phyloP scores from a whole-genome alignment of 257 asterid species.

The Osmanthus fragrans region DNA sequence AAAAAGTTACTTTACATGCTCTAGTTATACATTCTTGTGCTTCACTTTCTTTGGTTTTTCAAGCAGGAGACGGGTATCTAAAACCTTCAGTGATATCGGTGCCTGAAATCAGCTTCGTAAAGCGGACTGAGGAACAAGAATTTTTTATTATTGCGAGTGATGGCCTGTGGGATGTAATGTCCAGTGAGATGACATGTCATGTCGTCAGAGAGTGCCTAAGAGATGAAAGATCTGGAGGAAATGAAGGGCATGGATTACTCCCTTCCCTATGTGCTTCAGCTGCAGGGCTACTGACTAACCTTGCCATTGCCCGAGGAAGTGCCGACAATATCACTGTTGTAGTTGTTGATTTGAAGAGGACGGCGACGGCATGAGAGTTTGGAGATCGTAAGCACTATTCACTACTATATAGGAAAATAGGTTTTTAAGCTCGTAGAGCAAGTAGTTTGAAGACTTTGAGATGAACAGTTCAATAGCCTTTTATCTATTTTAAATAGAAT shows the following conservation, averaged over 20 bases:
- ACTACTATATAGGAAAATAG: background rate
- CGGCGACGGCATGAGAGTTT: background rate
- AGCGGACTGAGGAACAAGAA: slow-evolving; percentile 22
- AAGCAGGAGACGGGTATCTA: slow-evolving; percentile 26
- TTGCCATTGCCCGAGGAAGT: slow-evolving; percentile 15
- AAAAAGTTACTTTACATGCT: no score
- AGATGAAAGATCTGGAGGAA: background rate
- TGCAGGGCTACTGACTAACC: slow-evolving; percentile 8
- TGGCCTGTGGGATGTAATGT: slow-evolving; percentile 38
- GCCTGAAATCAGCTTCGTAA: slow-evolving; percentile 27
- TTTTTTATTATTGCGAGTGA: slow-evolving; percentile 31
- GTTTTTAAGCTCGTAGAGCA: background rate
- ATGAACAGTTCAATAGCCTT: background rate
- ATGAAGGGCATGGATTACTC: background rate
- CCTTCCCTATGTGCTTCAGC: background rate
- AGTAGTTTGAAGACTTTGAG: background rate
- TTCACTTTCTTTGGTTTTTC: background rate
- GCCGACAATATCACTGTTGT: slow-evolving; percentile 21
- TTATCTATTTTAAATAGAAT: background rate
- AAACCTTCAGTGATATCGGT: slow-evolving; percentile 33
- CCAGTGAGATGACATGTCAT: slow-evolving; percentile 31
- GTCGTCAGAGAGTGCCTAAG: slow-evolving; percentile 31
- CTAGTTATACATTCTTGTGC: background rate
- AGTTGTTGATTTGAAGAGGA: slow-evolving; percentile 24
- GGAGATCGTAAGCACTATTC: background rate